Conservation (phyloP, 2,329 filamentous ascomycete genomes). For the Bipolaris zeicola region DNA sequence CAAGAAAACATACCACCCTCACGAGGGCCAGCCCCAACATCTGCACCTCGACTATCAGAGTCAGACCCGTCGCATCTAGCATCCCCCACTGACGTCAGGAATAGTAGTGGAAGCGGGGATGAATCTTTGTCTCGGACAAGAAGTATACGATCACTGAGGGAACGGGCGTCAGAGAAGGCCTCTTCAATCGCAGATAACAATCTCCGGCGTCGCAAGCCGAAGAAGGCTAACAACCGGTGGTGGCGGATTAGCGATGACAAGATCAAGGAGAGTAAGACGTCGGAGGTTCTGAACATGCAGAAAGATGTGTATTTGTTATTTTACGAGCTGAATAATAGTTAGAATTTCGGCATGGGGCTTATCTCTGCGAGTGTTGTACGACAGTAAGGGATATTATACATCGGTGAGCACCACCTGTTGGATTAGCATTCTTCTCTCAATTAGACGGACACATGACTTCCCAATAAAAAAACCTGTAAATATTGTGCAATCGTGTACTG, state of each 20-base stretch:
- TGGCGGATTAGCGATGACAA: slow-evolving; percentile 99
- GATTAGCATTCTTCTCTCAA: neutral
- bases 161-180: slow-evolving; percentile 38
- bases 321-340: slow-evolving; percentile 77
- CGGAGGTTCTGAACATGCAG: slow-evolving; percentile 90
- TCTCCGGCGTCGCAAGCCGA: slow-evolving; percentile 59
- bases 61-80: slow-evolving; percentile 28
- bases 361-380: neutral
- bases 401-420: neutral
- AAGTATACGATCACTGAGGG: slow-evolving; percentile 39
- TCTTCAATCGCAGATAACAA: slow-evolving; percentile 53
- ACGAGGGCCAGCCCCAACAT: slow-evolving; percentile 37
- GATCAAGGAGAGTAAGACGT: slow-evolving; percentile 90
- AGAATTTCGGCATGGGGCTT: neutral
- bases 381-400: neutral
- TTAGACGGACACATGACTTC: too few relatives aligned
- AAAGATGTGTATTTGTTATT: slow-evolving; percentile 95
- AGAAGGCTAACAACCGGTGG: slow-evolving; percentile 76
- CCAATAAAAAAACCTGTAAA: too few relatives aligned
- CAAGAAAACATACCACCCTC: slow-evolving; percentile 36
- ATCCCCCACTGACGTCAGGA: slow-evolving; percentile 19
- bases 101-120: slow-evolving; percentile 13
- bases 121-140: slow-evolving; percentile 31
- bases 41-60: slow-evolving; percentile 37
- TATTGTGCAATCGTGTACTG: too few relatives aligned